phyloP scores from a whole-genome alignment of 1,139 yeast species.

The Nakaseomyces delphensis region DNA sequence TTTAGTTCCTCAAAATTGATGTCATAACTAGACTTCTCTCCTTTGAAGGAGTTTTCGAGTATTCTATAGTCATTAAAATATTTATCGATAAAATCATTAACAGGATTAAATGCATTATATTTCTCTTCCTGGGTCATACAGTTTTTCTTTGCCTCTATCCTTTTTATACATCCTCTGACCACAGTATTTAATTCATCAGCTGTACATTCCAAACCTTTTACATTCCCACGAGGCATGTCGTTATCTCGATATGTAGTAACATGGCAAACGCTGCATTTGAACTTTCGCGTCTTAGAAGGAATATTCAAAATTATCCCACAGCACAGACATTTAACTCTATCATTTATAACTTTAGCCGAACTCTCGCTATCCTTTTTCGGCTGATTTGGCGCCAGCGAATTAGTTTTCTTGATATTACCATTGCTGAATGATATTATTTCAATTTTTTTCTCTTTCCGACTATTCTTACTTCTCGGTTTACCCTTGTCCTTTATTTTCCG shows the following conservation, averaged over 20 bases:
- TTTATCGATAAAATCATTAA: not conserved
- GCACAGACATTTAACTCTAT: slow-evolving; percentile 33
- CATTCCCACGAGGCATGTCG: not conserved
- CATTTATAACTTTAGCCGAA: not conserved
- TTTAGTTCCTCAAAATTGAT: slow-evolving; percentile 41
- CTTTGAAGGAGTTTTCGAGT: slow-evolving; percentile 2
- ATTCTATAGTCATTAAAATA: not conserved
- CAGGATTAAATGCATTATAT: slow-evolving; percentile 4
- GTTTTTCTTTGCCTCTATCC: not conserved
- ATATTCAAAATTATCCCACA: slow-evolving; percentile 53
- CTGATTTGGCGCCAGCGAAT: not conserved
- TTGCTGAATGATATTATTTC: not conserved
- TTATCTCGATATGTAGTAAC: slow-evolving; percentile 31
- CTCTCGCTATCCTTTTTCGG: not conserved
- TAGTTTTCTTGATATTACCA: not conserved
- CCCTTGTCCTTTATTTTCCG: not conserved
- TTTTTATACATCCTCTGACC: not conserved
- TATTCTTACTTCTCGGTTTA: not conserved
- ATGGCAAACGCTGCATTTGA: slow-evolving; percentile 50
- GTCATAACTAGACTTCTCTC: not conserved
- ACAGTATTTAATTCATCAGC: not conserved
- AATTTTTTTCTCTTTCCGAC: not conserved
- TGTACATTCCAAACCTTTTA: not conserved
- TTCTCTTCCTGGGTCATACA: slow-evolving; percentile 2
- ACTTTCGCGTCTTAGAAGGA: slow-evolving; percentile 40